Evolutionary conservation across 176 grass and related monocot species (phyloP).

Genomic region (Eleusine indica): DNA sequence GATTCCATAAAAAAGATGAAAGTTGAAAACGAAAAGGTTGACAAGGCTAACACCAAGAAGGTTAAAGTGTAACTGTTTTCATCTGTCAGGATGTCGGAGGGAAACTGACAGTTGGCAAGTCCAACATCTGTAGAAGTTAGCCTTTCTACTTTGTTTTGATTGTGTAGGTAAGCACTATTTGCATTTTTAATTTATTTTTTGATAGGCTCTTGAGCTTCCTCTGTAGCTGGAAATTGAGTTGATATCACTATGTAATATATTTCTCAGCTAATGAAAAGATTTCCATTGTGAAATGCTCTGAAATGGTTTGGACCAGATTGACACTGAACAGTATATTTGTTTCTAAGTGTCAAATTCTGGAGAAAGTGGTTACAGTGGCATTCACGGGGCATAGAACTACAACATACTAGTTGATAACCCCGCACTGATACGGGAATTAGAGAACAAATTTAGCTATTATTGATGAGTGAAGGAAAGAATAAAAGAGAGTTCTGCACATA

Average conservation of each 20-base stretch:
- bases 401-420: no score
- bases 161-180: neutral
- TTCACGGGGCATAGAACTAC: no score
- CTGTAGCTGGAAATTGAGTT: neutral
- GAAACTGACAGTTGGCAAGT: neutral
- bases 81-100: neutral
- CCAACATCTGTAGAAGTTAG: neutral
- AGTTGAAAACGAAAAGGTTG: constrained; percentile 46
- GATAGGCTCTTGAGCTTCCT: neutral
- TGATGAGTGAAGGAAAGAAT: no score
- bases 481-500: no score
- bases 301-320: neutral
- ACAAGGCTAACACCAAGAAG: constrained; percentile 47
- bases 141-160: neutral
- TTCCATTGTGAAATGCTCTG: neutral
- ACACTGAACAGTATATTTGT: no score
- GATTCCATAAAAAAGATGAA: constrained; percentile 83
- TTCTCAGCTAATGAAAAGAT: neutral
- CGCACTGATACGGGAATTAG: no score
- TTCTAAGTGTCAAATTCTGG: no score
- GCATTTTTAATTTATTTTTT: neutral
- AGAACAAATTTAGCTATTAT: no score
- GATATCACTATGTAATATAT: constrained; percentile 23
- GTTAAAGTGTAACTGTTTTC: constrained; percentile 30
- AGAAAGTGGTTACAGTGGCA: no score